A percentile compares a stretch with the other conserved stretches of the same genome.
Evolutionary conservation across 495 filamentous ascomycete species (phyloP).

Genomic region (Amphirosellinia nigrospora): DNA sequence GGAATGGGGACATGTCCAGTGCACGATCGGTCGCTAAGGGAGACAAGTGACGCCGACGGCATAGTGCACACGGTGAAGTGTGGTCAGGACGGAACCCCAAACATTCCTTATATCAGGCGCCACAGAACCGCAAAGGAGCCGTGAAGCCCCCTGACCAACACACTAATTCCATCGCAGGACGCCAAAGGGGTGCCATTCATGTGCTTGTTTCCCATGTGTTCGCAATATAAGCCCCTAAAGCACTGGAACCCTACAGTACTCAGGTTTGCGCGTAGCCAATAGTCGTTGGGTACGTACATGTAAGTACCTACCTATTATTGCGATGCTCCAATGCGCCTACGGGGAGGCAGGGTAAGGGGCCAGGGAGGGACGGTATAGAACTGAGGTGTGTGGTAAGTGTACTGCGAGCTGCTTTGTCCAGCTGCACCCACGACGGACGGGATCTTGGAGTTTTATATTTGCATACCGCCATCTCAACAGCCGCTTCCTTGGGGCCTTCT

Average conservation of each 20-base stretch:
- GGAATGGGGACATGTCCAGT: not conserved
- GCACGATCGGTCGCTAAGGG: not conserved
- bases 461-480: slow-evolving; percentile 19
- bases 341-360: not conserved
- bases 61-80: not conserved
- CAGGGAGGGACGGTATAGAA: not conserved
- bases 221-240: not conserved
- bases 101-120: slow-evolving; percentile 14
- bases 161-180: not conserved
- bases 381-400: not conserved
- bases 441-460: slow-evolving; percentile 15
- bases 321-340: not conserved
- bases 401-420: not conserved
- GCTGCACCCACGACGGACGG: not conserved
- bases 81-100: not conserved
- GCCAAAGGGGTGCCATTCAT: not conserved
- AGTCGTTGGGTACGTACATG: not conserved
- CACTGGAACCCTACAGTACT: not conserved
- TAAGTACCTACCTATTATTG: not conserved
- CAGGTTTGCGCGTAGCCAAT: not conserved
- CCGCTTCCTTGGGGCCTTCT: slow-evolving; percentile 8
- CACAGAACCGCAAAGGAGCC: slow-evolving; percentile 6
- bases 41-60: not conserved
- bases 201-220: slow-evolving; percentile 2
- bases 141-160: slow-evolving; percentile 2